phyloP scores from a whole-genome alignment of 305 asterid genomes.

The Nicotiana rustica region DNA sequence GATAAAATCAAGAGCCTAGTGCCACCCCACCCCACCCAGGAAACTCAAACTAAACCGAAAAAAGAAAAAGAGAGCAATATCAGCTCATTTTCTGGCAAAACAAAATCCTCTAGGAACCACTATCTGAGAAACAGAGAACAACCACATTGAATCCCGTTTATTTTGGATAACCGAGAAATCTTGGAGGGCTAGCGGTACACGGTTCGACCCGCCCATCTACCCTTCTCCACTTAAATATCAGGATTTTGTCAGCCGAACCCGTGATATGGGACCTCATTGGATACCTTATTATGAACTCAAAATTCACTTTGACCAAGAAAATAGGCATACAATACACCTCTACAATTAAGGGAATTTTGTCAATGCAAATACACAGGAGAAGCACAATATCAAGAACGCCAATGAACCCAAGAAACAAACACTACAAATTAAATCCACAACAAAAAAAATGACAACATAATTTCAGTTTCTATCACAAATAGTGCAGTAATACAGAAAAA shows the following conservation, averaged over 20 bases:
- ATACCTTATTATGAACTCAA: no score
- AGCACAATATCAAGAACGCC: not conserved
- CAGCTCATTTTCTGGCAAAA: not conserved
- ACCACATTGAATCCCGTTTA: not conserved
- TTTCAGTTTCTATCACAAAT: not conserved
- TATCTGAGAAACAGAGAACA: not conserved
- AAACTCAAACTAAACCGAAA: constrained; percentile 18
- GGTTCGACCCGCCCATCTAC: no score
- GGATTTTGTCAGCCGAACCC: no score
- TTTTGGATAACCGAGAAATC: no score
- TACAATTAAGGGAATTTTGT: not conserved
- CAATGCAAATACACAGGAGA: not conserved
- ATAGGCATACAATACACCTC: not conserved
- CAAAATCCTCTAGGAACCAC: not conserved
- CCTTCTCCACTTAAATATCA: no score
- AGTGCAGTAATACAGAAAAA: not conserved
- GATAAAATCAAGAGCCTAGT: not conserved
- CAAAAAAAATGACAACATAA: not conserved
- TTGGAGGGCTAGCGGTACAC: no score
- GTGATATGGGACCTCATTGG: no score
- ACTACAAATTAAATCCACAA: not conserved
- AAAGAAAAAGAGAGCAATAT: not conserved
- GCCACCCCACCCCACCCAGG: not conserved
- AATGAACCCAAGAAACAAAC: constrained; percentile 29
- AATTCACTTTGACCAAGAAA: no score